These are phyloP conservation scores for Glycine latifolia DNA, from an alignment of 306 rosid species.

Conservation along the genomic window DNA sequence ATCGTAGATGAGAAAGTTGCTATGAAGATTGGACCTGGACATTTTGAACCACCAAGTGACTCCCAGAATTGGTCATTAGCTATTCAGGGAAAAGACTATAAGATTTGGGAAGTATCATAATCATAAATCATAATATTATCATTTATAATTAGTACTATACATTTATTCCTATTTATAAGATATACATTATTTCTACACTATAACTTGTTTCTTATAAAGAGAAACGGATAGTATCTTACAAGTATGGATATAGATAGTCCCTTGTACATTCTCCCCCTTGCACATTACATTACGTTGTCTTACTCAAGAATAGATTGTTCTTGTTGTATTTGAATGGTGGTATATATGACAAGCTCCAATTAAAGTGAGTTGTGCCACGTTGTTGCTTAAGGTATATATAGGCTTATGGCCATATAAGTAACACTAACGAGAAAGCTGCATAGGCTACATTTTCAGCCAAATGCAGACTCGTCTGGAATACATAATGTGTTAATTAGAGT, in stretches of 20 bases:
- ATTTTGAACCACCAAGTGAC: slow-evolving; percentile 68
- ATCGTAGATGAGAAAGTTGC: slow-evolving; percentile 67
- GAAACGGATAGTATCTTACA: no score
- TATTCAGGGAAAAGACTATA: slow-evolving; percentile 71
- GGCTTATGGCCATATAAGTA: no score
- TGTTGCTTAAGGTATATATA: background rate
- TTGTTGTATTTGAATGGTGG: slow-evolving; percentile 20
- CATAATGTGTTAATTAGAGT: no score
- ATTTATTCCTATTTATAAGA: no score
- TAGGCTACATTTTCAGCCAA: no score
- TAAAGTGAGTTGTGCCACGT: slow-evolving; percentile 21
- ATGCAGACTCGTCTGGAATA: no score
- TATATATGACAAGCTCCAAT: background rate
- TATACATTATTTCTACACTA: no score
- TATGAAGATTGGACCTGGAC: slow-evolving; percentile 89
- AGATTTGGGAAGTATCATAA: slow-evolving; percentile 76
- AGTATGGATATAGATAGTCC: slow-evolving; percentile 21
- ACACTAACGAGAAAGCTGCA: no score
- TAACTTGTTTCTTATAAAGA: background rate
- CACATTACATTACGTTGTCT: no score
- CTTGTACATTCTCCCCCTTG: background rate
- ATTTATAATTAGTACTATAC: background rate
- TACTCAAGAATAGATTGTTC: slow-evolving; percentile 10
- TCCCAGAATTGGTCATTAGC: slow-evolving; percentile 61
- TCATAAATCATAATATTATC: slow-evolving; percentile 21